Base-by-base conservation (phyloP, 805 yeast species). In the Lipomyces yamanashiensis region DNA sequence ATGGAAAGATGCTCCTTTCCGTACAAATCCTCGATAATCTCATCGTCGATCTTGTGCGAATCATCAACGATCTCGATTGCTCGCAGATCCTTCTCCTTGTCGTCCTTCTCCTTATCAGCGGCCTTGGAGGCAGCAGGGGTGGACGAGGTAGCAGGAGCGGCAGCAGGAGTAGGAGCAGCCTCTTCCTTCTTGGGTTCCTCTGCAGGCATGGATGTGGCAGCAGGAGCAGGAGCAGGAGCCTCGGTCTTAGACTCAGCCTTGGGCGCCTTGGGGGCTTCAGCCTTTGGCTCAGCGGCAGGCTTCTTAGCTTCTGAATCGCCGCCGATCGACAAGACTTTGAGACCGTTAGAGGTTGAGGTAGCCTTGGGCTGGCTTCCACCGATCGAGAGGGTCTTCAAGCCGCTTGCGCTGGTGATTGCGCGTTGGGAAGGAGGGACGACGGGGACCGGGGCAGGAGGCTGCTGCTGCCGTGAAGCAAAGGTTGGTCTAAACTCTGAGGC, bases 1-100 rank as follows among this genome's bases (percentile, higher is more conserved):
- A 95, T 88, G 19, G 98, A 92, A 76, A 95, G 85, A 80, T 95
- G 99, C 76, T 93, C 99, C 78, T 95, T 95, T 69, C 97, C 98
- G 74, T 90, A 95, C 89, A 95, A 79, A 73, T 96, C 99, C 63
- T 85, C 87, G 68, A 95, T 91, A 68, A 92, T 85, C 71, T 88
- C 95, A 73, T 89, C 89, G 75, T 93, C 97, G 62, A 92, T 82
- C 44, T 89, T 93, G 74, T 89, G 96, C 76, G 86, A 91, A 73
- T 87, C 90, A 69, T 83, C 85, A 69, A 78, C 79, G 40, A 86
- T 80, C 64, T 85, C 90, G n/a, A 84, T 80, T 52, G 76, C 67
- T 12, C 65, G 70, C 28, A 52, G 55, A 47, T 70, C 62, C 33
- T 68, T 48, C 37, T 68, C 62, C 41, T 54, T 67, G 7, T 21